phyloP scores from a whole-genome alignment of 2,329 filamentous ascomycete genomes.

The Clarireedia paspali region DNA sequence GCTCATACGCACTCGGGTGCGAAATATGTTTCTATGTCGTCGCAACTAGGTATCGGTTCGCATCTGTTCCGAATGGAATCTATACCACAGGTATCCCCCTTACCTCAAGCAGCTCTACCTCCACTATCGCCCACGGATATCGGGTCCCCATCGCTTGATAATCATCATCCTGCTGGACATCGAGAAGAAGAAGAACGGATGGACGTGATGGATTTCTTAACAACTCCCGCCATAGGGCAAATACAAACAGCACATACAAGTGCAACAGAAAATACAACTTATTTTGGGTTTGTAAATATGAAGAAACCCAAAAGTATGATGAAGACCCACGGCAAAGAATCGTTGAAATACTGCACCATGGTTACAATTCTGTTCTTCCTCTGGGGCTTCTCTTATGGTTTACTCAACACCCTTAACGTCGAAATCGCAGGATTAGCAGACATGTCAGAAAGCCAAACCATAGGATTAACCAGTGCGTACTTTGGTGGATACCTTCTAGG shows the following conservation, averaged over 20 bases:
- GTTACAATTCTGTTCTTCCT: constrained; percentile 80
- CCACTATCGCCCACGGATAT: neutral
- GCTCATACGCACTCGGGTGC: neutral
- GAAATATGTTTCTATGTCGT: constrained; percentile 15
- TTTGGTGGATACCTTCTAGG: constrained; percentile 66
- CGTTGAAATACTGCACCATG: constrained; percentile 62
- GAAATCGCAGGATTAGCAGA: constrained; percentile 57
- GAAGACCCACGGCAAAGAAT: constrained; percentile 53
- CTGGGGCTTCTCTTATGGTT: constrained; percentile 86
- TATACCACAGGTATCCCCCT: neutral
- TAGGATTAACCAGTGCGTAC: constrained; percentile 63
- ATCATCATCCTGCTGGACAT: constrained; percentile 10
- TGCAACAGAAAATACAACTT: constrained; percentile 37
- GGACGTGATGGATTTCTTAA: constrained; percentile 25
- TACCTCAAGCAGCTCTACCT: neutral
- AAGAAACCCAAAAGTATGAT: constrained; percentile 63
- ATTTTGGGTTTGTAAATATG: constrained; percentile 75
- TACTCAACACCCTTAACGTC: constrained; percentile 74
- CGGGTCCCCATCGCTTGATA: constrained; percentile 9
- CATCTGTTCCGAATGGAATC: neutral
- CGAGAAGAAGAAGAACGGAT: constrained; percentile 16
- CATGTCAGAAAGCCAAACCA: constrained; percentile 47
- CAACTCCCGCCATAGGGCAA: constrained; percentile 13
- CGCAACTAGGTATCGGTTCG: constrained; percentile 9
- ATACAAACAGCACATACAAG: constrained; percentile 11